Evolutionary conservation across 2,329 filamentous ascomycete species (phyloP).

Genomic region (Fusarium anthophilum): DNA sequence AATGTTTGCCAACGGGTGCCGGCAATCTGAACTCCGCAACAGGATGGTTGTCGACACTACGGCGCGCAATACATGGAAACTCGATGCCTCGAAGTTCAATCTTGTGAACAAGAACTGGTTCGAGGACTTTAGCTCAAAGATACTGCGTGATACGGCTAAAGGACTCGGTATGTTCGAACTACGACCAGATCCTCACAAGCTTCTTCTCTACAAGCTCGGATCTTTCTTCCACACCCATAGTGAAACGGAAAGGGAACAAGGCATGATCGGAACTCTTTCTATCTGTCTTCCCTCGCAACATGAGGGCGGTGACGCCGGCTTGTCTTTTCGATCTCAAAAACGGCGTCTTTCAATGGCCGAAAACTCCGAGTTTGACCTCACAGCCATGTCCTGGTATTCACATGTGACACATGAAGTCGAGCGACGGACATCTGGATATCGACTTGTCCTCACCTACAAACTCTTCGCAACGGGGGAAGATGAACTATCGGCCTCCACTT

Average conservation of each 20-base stretch:
- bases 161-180: background rate
- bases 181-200: slow-evolving; percentile 9
- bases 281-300: slow-evolving; percentile 24
- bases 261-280: slow-evolving; percentile 12
- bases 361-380: slow-evolving; percentile 18
- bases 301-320: slow-evolving; percentile 8
- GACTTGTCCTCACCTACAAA: slow-evolving; percentile 28
- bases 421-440: slow-evolving; percentile 10
- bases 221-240: slow-evolving; percentile 23
- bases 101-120: slow-evolving; percentile 6
- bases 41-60: slow-evolving; percentile 8
- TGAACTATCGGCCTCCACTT: background rate
- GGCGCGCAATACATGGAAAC: slow-evolving; percentile 19
- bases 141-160: background rate
- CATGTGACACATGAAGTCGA: slow-evolving; percentile 11
- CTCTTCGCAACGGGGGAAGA: background rate
- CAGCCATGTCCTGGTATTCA: slow-evolving; percentile 22
- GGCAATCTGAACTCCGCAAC: slow-evolving; percentile 8
- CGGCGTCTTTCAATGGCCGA: slow-evolving; percentile 1
- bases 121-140: background rate
- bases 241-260: slow-evolving; percentile 2
- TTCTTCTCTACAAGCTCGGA: slow-evolving; percentile 22
- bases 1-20: slow-evolving; percentile 4
- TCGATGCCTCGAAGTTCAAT: slow-evolving; percentile 9
- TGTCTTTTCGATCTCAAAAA: slow-evolving; percentile 7